Conservation (phyloP, 202 grass and related monocot species). For the Schoenoplectus tabernaemontani region DNA sequence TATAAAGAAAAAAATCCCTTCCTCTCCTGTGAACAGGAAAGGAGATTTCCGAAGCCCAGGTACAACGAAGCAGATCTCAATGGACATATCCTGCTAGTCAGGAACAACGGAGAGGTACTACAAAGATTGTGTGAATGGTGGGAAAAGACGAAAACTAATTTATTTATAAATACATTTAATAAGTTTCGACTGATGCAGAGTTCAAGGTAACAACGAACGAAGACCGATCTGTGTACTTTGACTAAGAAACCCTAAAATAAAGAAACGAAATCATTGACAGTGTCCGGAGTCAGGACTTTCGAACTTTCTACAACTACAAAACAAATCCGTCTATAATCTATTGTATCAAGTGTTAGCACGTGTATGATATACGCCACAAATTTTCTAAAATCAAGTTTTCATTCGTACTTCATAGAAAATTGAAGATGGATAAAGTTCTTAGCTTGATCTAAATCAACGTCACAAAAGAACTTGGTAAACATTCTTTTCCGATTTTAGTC, state of each 20-base stretch:
- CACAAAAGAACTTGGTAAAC: neutral
- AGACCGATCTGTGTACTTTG: neutral
- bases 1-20: neutral
- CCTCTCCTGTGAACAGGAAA: neutral
- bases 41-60: neutral
- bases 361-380: neutral
- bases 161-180: neutral
- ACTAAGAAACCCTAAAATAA: neutral
- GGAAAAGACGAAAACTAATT: neutral
- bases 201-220: neutral
- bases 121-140: neutral
- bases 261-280: neutral
- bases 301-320: slow-evolving; percentile 9
- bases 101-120: neutral
- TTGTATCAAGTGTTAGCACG: neutral
- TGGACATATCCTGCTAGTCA: neutral
- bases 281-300: neutral
- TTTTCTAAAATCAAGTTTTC: too few relatives aligned
- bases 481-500: neutral
- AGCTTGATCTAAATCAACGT: neutral
- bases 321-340: neutral
- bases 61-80: neutral
- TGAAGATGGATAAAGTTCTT: neutral
- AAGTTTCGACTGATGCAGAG: slow-evolving; percentile 8
- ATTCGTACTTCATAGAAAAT: too few relatives aligned